These are phyloP conservation scores for Punica granatum DNA, from an alignment of 345 rosid species.

Conservation along the genomic window DNA sequence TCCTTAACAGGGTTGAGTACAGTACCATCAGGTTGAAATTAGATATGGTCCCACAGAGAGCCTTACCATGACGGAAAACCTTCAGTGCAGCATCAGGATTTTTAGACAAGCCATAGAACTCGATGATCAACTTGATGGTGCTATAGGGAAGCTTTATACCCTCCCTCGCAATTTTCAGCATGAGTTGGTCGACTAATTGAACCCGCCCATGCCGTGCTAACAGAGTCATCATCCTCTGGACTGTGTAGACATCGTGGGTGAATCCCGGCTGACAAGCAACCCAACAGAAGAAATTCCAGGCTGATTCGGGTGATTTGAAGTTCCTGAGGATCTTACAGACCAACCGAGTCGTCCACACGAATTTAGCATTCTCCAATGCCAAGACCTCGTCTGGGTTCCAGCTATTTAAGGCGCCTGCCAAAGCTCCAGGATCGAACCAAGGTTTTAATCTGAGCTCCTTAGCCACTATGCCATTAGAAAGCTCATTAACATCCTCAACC, in stretches of 20 bases:
- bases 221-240: conserved; percentile 70
- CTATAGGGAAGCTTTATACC: conserved; percentile 70
- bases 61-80: conserved; percentile 52
- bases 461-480: conserved; percentile 11
- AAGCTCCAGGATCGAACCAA: conserved; percentile 83
- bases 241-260: conserved; percentile 66
- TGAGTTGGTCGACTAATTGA: conserved; percentile 60
- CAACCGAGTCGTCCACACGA: conserved; percentile 80
- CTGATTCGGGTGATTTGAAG: conserved; percentile 56
- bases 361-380: conserved; percentile 51
- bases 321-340: conserved; percentile 79
- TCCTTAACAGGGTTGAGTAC: conserved; percentile 68
- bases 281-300: conserved; percentile 94
- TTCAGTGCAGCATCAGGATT: conserved; percentile 78
- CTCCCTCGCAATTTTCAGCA: conserved; percentile 52
- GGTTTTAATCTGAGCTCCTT: conserved; percentile 52
- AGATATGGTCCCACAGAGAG: conserved; percentile 46
- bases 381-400: conserved; percentile 64
- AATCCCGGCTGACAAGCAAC: conserved; percentile 79
- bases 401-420: conserved; percentile 56
- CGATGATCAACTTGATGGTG: conserved; percentile 66
- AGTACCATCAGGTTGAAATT: conserved; percentile 57
- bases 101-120: conserved; percentile 78
- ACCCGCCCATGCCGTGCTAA: conserved; percentile 62
- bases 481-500: conserved; percentile 12